Evolutionary conservation across 176 grass and related monocot genomes (phyloP), one percentile per base, ranked within the genome.

Genomic region (Saccharum officinarum): DNA sequence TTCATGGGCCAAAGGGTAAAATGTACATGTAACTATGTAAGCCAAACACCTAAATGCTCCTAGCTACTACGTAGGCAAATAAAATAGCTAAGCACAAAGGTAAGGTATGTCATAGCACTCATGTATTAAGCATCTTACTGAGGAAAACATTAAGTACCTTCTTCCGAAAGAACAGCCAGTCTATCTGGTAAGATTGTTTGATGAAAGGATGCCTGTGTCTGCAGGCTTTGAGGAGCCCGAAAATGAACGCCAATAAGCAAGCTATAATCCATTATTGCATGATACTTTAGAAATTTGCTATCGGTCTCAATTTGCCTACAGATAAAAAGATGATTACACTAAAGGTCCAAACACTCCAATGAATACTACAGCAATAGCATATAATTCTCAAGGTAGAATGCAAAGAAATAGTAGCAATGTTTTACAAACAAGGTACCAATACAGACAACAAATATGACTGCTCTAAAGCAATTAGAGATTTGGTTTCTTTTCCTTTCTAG

Each of bases 221-320:
- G 87, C 16, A 95, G 77, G 73, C 94, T 82, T 52, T 95, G 93
- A 0, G 97, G 97, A 72, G 97, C 97, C 89, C 97, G 87, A 44
- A 92, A 98, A 74, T 98, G 97, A 22, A 98, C 91, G 16, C 97
- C 97, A 91, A 98, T 75, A 68, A 98, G 90, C 70, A 98, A 82
- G 72, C 97, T 98, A 57, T 98, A 98, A 91, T 98, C 97, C 93
- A 98, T 98, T 91, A 98, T 98, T 95, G 86, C 30, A 50, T 79
- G 70, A 4, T 9, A 9, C 88, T 90, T 90, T 12, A 98, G 82
- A 87, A 95, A 98, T 81, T 92, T 82, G 30, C 97, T 95, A 52
- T 95, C 97, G 8, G 84, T 94, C 65, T 95, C 86, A 67, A 98
- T 94, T 75, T 98, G 97, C 77, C 96, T 98, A 72, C n/a, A 44